Conservation (phyloP, 2,329 filamentous ascomycete species). For the Rhynchosporium agropyri region DNA sequence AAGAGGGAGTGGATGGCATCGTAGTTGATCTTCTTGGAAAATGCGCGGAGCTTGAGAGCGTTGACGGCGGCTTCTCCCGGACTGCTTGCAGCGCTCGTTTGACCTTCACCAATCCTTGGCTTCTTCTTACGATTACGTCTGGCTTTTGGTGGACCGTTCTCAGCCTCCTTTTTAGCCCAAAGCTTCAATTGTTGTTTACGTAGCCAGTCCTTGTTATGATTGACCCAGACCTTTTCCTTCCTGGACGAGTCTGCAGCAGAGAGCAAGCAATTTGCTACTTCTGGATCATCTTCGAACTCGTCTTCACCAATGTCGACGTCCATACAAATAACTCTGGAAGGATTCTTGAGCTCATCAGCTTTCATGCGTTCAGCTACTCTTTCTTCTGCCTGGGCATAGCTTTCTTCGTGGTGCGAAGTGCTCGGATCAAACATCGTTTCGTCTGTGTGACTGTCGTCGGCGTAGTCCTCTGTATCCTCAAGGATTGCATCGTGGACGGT, state of each 20-base stretch:
- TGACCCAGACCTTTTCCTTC: conserved; percentile 93
- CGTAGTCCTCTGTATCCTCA: no score
- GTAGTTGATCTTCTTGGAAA: conserved; percentile 78
- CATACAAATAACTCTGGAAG: conserved; percentile 55
- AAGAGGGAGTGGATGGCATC: conserved; percentile 62
- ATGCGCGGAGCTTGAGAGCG: conserved; percentile 67
- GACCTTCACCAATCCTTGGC: conserved; percentile 65
- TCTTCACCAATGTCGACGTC: conserved; percentile 70
- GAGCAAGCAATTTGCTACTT: conserved; percentile 80
- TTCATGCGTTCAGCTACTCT: conserved; percentile 57
- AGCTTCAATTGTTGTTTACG: conserved; percentile 83
- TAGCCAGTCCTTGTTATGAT: conserved; percentile 92
- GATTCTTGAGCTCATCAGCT: conserved; percentile 53
- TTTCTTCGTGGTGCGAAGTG: conserved; percentile 57
- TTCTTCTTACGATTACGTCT: conserved; percentile 58
- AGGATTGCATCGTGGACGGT: no score
- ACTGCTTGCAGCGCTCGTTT: conserved; percentile 65
- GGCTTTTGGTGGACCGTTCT: conserved; percentile 56
- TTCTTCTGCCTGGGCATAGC: conserved; percentile 60
- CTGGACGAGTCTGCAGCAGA: conserved; percentile 72
- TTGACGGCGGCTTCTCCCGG: conserved; percentile 70
- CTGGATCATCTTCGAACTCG: conserved; percentile 87
- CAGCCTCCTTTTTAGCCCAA: conserved; percentile 69
- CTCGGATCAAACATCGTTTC: conserved; percentile 34
- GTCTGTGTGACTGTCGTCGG: no score